Base-by-base conservation (phyloP, 176 grass and related monocot species). In the Triticum urartu region DNA sequence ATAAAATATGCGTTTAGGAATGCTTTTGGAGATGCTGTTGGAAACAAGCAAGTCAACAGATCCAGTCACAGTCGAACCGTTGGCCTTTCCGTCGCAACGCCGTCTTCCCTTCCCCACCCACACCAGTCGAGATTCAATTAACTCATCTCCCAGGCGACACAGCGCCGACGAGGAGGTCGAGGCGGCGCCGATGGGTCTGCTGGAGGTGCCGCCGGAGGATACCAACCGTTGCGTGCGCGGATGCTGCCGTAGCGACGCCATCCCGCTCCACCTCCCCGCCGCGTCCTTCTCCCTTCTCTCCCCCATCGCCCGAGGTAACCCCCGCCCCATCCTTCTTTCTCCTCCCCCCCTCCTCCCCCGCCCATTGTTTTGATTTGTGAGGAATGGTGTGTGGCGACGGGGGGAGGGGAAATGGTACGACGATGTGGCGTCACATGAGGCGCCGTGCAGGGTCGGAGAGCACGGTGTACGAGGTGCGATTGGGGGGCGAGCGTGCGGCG, bases 201-300 rank as follows among this genome's bases (percentile, higher is more conserved):
- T 86, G 89, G 74, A 88, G 61, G 69, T 92, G 25, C 47, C 82
- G 50, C 84, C 85, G 58, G 89, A 79, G 89, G 92, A 97, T 35
- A 81, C 90, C 15, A 98, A 95, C 80, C 88, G 88, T 24, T 98
- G 96, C 91, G 90, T 94, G 69, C 92, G 96, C 50, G 96, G 96
- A 6, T 98, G 96, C 87, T 98, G 96, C 89, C 86, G 86, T 40
- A 98, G 93, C 84, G 69, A 73, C 9, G 39, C 87, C 84, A 92
- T 98, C 78, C 96, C 96, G 81, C 90, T 95, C 69, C 90, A 94
- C 74, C 90, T 98, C 24, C 88, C 91, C 6, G 17, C 89, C 35
- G 81, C 89, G 28, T 95, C 93, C 63, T 98, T 92, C 88, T 89
- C 93, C 67, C 84, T 95, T 80, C 86, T 98, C 79, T 81, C 93